These are phyloP conservation scores for Pyrus communis DNA, from an alignment of 306 rosid genomes.

Conservation along the genomic window DNA sequence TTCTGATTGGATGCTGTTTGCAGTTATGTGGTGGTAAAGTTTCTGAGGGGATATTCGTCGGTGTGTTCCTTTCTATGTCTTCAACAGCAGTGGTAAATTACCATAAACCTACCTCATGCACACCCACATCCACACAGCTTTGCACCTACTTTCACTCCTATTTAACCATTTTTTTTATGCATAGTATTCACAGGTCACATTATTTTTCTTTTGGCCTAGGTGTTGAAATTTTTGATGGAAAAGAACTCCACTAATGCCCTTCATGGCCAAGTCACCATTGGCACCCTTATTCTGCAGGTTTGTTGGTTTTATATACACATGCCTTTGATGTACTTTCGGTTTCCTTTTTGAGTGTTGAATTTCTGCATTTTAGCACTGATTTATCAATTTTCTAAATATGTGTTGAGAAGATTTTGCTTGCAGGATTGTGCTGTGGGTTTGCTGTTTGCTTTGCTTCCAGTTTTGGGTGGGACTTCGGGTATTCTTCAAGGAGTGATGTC, in stretches of 20 bases:
- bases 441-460: conserved; percentile 77
- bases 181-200: not conserved
- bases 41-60: conserved; percentile 94
- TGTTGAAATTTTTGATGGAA: conserved; percentile 91
- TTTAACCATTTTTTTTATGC: not conserved
- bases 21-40: conserved; percentile 98
- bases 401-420: conserved; percentile 23
- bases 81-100: conserved; percentile 72
- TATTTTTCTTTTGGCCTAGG: conserved; percentile 35
- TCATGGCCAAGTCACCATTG: conserved; percentile 97
- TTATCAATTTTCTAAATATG: conserved; percentile 13
- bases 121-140: not conserved
- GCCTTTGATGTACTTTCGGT: not conserved
- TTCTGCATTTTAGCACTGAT: not conserved
- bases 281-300: conserved; percentile 67
- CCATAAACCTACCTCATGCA: conserved; percentile 8
- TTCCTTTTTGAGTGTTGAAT: not conserved
- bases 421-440: conserved; percentile 50
- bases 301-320: not conserved
- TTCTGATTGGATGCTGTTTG: conserved; percentile 37
- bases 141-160: not conserved
- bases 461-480: conserved; percentile 95
- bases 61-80: conserved; percentile 92
- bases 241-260: conserved; percentile 73
- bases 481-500: conserved; percentile 82